Evolutionary conservation across 2,329 filamentous ascomycete genomes (phyloP), one percentile per base, ranked within the genome.

Genomic region (Dothidotthia symphoricarpi): DNA sequence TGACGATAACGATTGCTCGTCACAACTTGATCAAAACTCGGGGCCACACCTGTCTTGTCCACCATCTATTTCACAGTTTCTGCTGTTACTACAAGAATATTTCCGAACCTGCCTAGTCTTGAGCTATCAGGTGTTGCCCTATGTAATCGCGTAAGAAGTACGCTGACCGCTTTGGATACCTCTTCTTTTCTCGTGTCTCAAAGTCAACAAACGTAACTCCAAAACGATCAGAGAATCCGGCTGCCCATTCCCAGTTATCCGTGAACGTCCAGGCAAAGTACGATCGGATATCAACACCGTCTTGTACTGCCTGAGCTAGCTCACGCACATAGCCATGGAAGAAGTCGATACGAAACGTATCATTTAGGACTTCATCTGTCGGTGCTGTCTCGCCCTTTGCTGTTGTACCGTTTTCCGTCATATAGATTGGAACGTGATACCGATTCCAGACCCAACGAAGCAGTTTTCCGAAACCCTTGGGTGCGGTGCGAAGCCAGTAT

Each of bases 241-340:
- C 66, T n/a, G 68, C 63, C 69, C 69, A 72, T 41, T 72, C 47
- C 43, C 69, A 70, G n/a, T 71, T 71, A 35, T 71, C 69, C 0
- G 62, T 64, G 28, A 71, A 69, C 0, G 66, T 69, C 68, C 69
- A 71, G 0, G 55, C 69, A 40, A 71, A 71, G 35, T 70, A 71
- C 2, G 60, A 66, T 35, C 65, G 63, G 34, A 70, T 65, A 7
- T 69, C 51, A 2, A 69, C 57, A 0, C 68, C 67, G 27, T 55
- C 54, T 22, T 68, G 24, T 1, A 64, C 64, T 0, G 67, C 69
- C 26, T 55, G 64, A 9, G 65, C 68, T 2, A 70, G 51, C 32
- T 67, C 66, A 1, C 61, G 64, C 16, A 71, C 38, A 30, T 71
- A 70, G 13, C 58, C 57, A 16, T 59, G 59, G 52, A 62, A 70